Evolutionary conservation across 2,329 filamentous ascomycete genomes (phyloP).

Genomic region (Cladorrhinum sp.): DNA sequence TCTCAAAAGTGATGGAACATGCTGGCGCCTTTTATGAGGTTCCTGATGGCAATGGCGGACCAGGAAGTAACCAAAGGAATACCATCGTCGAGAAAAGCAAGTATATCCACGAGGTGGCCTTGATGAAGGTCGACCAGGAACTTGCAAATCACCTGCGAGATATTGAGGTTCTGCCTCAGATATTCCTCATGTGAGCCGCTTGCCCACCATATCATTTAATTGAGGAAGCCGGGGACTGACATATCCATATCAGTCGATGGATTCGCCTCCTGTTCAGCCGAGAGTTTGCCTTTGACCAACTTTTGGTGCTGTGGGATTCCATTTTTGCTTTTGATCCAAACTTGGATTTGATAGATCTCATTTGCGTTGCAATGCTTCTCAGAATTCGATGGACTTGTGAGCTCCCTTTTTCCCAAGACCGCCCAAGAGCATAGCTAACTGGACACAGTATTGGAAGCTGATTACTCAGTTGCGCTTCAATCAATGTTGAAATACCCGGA

Average conservation of each 20-base stretch:
- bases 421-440: conserved; percentile 10
- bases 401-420: conserved; percentile 31
- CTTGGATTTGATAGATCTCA: conserved; percentile 77
- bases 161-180: conserved; percentile 90
- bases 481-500: conserved; percentile 80
- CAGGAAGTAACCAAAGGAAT: conserved; percentile 41
- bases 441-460: conserved; percentile 69
- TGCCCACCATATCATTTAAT: not conserved
- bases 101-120: conserved; percentile 78
- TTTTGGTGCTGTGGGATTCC: conserved; percentile 84
- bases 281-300: conserved; percentile 85
- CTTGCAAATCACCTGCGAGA: conserved; percentile 75
- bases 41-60: conserved; percentile 38
- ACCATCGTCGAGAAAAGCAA: conserved; percentile 83
- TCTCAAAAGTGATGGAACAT: conserved; percentile 81
- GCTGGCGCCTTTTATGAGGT: conserved; percentile 86
- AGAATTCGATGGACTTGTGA: conserved; percentile 85
- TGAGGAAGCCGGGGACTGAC: conserved; percentile 14
- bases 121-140: conserved; percentile 78
- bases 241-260: conserved; percentile 71
- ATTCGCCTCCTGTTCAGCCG: conserved; percentile 88
- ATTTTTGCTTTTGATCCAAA: conserved; percentile 83
- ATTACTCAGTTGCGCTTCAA: conserved; percentile 82
- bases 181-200: conserved; percentile 77
- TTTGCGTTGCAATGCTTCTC: conserved; percentile 93